These are phyloP conservation scores for Agaricus subrufescens DNA, from an alignment of 768 basidiomycete genomes.

Conservation along the genomic window DNA sequence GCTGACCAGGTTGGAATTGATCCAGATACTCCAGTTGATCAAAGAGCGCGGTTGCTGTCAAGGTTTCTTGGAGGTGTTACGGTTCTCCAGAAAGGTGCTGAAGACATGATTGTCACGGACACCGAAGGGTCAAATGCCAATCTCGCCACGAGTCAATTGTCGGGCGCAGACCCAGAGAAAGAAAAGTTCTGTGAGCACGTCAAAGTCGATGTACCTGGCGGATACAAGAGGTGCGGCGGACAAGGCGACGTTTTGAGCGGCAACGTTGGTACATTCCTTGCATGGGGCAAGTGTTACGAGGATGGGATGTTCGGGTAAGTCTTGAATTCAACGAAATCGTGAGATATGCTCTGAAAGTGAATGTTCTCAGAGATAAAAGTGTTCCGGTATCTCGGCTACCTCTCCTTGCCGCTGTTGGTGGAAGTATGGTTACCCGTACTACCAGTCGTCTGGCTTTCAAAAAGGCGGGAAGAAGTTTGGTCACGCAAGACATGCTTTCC, in stretches of 20 bases:
- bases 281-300: constrained; percentile 95
- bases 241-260: constrained; percentile 95
- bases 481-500: constrained; percentile 75
- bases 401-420: constrained; percentile 79
- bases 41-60: constrained; percentile 71
- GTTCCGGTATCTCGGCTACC: constrained; percentile 67
- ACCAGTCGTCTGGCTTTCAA: constrained; percentile 74
- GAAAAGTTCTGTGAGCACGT: constrained; percentile 57
- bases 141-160: constrained; percentile 37
- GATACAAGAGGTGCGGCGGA: constrained; percentile 90
- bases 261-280: constrained; percentile 81
- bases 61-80: constrained; percentile 80
- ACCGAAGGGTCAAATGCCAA: constrained; percentile 52
- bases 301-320: constrained; percentile 75
- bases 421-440: constrained; percentile 84
- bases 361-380: constrained; percentile 39
- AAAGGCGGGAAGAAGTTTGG: constrained; percentile 72
- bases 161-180: constrained; percentile 40
- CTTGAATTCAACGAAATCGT: background rate
- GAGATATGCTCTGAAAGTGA: background rate
- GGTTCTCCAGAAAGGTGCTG: constrained; percentile 81
- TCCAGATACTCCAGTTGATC: constrained; percentile 40
- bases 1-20: constrained; percentile 69
- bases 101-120: constrained; percentile 79
- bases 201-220: constrained; percentile 67